Evolutionary conservation across 73 alveolate genomes (phyloP).

Genomic region (Paramecium biaurelia): DNA sequence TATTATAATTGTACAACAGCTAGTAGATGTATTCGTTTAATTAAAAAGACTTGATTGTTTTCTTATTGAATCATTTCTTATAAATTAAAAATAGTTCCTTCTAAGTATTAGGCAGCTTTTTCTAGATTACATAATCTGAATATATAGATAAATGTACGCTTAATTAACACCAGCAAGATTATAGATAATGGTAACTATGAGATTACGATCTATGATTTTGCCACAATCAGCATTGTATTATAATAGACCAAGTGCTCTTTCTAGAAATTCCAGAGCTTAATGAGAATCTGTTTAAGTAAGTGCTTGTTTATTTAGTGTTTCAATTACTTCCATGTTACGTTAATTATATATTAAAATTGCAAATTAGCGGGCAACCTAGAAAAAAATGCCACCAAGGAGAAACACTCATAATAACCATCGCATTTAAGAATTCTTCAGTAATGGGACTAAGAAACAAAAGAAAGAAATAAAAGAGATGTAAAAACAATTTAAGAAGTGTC

Average conservation of each 20-base stretch:
- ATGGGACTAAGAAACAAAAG: not conserved
- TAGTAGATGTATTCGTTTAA: not conserved
- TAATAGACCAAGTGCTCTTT: not conserved
- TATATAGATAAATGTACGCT: not conserved
- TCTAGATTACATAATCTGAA: not conserved
- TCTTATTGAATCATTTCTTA: not conserved
- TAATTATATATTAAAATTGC: not conserved
- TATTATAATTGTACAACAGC: not conserved
- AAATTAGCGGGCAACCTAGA: conserved; percentile 9
- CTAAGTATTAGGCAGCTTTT: conserved; percentile 2
- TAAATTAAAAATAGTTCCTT: not conserved
- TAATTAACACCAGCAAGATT: conserved; percentile 1
- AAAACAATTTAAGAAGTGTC: conserved; percentile 4
- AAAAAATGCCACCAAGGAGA: not conserved
- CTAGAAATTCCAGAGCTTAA: not conserved
- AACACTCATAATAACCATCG: not conserved
- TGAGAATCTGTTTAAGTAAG: not conserved
- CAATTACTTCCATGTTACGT: conserved; percentile 28
- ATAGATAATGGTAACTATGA: not conserved
- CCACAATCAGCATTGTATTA: conserved; percentile 10
- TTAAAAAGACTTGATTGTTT: not conserved
- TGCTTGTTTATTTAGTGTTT: conserved; percentile 10
- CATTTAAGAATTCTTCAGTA: not conserved
- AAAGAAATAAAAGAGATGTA: not conserved
- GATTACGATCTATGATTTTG: conserved; percentile 44